A percentile compares a stretch with the other conserved stretches of the same genome.
These are phyloP conservation scores for Lactarius quietus DNA, from an alignment of 768 basidiomycete species.

Conservation along the genomic window DNA sequence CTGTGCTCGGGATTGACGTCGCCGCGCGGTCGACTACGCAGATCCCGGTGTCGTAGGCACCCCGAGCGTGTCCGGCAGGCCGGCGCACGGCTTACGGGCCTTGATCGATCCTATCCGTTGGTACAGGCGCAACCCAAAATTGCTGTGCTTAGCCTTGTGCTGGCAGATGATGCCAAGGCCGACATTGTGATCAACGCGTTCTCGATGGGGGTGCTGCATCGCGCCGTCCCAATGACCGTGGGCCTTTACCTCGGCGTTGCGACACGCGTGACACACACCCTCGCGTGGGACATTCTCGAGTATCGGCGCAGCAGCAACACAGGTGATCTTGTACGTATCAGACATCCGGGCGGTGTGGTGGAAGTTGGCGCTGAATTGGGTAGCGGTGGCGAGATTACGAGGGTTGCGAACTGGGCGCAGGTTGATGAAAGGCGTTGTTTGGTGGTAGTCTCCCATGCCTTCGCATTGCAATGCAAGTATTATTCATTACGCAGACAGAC, in stretches of 20 bases:
- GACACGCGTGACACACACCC: conserved; percentile 47
- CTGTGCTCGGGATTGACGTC: conserved; percentile 40
- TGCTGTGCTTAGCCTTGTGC: conserved; percentile 46
- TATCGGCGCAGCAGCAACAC: conserved; percentile 15
- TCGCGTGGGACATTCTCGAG: conserved; percentile 50
- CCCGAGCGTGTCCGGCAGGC: conserved; percentile 54
- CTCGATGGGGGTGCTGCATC: too few species aligned
- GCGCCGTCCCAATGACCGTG: too few species aligned
- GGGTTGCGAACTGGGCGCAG: conserved; percentile 66
- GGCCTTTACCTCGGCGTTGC: conserved; percentile 63
- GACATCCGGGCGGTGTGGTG: conserved; percentile 64
- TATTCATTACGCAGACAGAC: too few species aligned
- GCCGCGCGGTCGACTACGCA: too few species aligned
- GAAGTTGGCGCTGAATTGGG: conserved; percentile 60
- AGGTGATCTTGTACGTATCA: too few species aligned
- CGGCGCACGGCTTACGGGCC: conserved; percentile 58
- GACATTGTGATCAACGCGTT: too few species aligned
- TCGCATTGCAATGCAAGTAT: background rate
- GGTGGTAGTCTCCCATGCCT: conserved; percentile 42
- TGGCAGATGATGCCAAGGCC: too few species aligned
- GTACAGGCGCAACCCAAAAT: conserved; percentile 72
- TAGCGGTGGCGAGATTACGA: conserved; percentile 45
- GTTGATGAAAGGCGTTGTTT: conserved; percentile 68
- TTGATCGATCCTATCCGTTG: conserved; percentile 56
- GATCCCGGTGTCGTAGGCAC: conserved; percentile 32